Conservation (phyloP, 139 green algal genomes). For the Chloropicon primus region DNA sequence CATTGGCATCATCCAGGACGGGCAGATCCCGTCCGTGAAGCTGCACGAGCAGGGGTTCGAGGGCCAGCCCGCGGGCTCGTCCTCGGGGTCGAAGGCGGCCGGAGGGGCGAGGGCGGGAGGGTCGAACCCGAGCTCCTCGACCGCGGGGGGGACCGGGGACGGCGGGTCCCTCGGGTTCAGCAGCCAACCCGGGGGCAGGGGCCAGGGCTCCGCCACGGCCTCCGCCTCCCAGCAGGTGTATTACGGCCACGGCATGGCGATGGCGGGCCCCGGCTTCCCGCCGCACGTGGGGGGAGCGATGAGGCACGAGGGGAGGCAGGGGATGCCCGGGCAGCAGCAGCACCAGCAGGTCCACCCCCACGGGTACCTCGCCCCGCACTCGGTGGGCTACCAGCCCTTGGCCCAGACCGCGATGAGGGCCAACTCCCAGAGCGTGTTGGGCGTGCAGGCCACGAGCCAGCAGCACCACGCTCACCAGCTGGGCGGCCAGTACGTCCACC, state of each 20-base stretch:
- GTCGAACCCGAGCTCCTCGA: not conserved
- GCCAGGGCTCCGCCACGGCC: no score
- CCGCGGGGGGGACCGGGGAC: no score
- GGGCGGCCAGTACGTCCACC: no score
- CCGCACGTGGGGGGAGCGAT: no score
- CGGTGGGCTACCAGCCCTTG: not conserved
- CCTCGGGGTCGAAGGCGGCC: not conserved
- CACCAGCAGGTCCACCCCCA: not conserved
- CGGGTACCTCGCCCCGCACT: not conserved
- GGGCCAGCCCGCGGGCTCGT: not conserved
- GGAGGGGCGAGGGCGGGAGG: not conserved
- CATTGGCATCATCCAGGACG: slow-evolving; percentile 22
- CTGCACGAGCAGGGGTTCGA: not conserved
- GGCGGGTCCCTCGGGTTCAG: no score
- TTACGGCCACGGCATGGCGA: no score
- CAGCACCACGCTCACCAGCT: not conserved
- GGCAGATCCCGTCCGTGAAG: slow-evolving; percentile 3
- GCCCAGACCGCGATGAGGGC: not conserved
- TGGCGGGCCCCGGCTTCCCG: no score
- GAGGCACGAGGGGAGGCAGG: no score
- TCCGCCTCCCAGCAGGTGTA: no score
- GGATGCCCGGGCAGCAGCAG: no score
- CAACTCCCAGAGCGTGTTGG: not conserved
- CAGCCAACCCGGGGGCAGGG: no score
- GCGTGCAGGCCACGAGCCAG: no score